phyloP scores from a whole-genome alignment of 2,329 filamentous ascomycete species.

The Xylariaceae sp. region DNA sequence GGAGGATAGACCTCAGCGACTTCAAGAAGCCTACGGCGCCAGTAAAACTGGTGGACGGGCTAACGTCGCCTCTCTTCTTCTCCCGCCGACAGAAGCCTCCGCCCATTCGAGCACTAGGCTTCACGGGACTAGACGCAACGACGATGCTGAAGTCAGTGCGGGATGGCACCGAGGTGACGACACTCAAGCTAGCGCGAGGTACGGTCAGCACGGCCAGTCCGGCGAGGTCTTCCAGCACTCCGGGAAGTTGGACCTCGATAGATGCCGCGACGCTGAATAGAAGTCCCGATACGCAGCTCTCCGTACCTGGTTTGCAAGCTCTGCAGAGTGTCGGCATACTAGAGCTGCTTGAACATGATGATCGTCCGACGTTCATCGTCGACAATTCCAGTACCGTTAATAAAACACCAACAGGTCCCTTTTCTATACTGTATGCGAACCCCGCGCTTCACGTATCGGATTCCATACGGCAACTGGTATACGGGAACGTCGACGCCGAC shows the following conservation, averaged over 20 bases:
- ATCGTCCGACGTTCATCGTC: constrained; percentile 69
- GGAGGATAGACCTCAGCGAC: constrained; percentile 39
- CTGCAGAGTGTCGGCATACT: constrained; percentile 61
- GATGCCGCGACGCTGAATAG: constrained; percentile 46
- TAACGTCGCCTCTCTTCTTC: constrained; percentile 50
- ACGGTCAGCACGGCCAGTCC: constrained; percentile 45
- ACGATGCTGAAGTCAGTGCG: constrained; percentile 44
- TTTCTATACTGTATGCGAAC: constrained; percentile 66
- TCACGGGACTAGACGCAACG: constrained; percentile 37
- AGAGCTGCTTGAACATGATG: constrained; percentile 71
- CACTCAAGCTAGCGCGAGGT: constrained; percentile 50
- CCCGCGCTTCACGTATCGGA: constrained; percentile 54
- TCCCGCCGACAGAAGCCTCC: constrained; percentile 38
- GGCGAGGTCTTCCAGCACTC: constrained; percentile 44
- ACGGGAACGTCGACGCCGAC: constrained; percentile 40
- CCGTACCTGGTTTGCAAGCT: constrained; percentile 45
- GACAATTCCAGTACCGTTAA: constrained; percentile 59
- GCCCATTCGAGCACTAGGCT: constrained; percentile 34
- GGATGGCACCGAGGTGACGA: constrained; percentile 47
- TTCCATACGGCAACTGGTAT: constrained; percentile 52
- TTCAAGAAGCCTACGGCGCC: constrained; percentile 25
- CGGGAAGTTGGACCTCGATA: constrained; percentile 49
- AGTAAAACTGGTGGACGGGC: constrained; percentile 31
- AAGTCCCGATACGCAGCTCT: constrained; percentile 47
- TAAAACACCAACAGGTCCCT: constrained; percentile 40